Evolutionary conservation across 441 rosid species (phyloP), one percentile per base, ranked within the genome.

Genomic region (Cnidoscolus chayamansa): DNA sequence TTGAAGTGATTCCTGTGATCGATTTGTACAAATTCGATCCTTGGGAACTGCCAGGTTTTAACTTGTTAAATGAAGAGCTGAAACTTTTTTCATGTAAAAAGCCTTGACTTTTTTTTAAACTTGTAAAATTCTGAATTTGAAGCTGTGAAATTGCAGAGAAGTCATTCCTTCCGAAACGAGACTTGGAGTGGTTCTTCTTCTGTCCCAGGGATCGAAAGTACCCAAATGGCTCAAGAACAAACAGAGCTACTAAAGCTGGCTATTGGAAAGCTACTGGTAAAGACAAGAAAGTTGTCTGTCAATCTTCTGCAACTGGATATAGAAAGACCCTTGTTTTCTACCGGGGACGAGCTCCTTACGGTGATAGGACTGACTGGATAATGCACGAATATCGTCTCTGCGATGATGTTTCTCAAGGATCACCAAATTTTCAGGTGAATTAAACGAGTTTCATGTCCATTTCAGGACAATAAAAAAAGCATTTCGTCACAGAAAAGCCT

Each of bases 111-210:
- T 40, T 35, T 2, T 40, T 35, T 2, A 35, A 7, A 7, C 56
- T 54, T 12, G 16, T 25, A 32, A 54, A 64, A 15, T 48, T 37
- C 25, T 64, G 30, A 72, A 9, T 30, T 35, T 53, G 45, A 15
- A 60, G 37, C 65, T 71, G 53, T 78, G 47, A 32, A 66, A 63
- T 67, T 84, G 79, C 86, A 91, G 95, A 88, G 68, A 91, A 86
- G 70, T 91, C 98, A 0, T 90, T 89, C 77, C 93, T 91, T 70
- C 90, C 95, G 0, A 83, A 76, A 19, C 81, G 92, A 77, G 96
- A 94, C 74, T 75, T 84, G 93, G 95, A 91, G 62, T 91, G 97
- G 97, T 94, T 91, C 88, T 94, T 94, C 81, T 94, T 90, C 84
- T 90, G 92, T 71, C 85, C 84, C 4, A 76, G 91, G 66, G 92